phyloP scores from a whole-genome alignment of 176 grass and related monocot species.

The Saccharum officinarum region DNA sequence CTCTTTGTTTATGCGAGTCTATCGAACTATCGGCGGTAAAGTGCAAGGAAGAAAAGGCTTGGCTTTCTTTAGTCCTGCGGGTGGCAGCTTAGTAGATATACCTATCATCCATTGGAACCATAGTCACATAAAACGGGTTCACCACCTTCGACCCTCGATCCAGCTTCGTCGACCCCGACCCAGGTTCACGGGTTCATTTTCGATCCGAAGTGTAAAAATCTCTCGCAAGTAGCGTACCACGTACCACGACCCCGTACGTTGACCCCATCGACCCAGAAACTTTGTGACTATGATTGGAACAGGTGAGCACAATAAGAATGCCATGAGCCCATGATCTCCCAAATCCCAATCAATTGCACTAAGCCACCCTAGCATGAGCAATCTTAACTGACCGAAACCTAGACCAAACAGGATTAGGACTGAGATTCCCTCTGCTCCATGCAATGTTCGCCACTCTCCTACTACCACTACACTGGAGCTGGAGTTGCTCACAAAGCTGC shows the following conservation, averaged over 20 bases:
- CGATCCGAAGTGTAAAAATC: too few species aligned
- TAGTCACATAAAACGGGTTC: too few species aligned
- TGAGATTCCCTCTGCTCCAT: conserved; percentile 47
- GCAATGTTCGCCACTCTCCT: conserved; percentile 49
- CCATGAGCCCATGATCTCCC: background rate
- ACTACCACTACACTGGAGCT: conserved; percentile 37
- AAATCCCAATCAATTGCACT: conserved; percentile 1
- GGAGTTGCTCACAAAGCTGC: conserved; percentile 32
- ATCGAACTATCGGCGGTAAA: conserved; percentile 3
- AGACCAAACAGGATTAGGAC: conserved; percentile 7
- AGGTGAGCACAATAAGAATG: conserved; percentile 19
- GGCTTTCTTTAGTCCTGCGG: background rate
- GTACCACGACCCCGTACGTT: too few species aligned
- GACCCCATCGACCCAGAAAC: too few species aligned
- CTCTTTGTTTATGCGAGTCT: background rate
- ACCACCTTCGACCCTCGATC: too few species aligned
- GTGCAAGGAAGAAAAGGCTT: background rate
- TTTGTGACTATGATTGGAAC: too few species aligned
- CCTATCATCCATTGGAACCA: background rate
- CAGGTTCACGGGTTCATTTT: too few species aligned
- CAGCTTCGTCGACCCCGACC: too few species aligned
- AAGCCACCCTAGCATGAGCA: background rate
- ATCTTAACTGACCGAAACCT: conserved; percentile 21
- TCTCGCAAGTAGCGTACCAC: too few species aligned
- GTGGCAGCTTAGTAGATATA: background rate